Percentiles rank a stretch among this genome's conserved stretches.
These are phyloP conservation scores for Botrytis sinoallii DNA, from an alignment of 2,329 filamentous ascomycete species.

Conservation along the genomic window DNA sequence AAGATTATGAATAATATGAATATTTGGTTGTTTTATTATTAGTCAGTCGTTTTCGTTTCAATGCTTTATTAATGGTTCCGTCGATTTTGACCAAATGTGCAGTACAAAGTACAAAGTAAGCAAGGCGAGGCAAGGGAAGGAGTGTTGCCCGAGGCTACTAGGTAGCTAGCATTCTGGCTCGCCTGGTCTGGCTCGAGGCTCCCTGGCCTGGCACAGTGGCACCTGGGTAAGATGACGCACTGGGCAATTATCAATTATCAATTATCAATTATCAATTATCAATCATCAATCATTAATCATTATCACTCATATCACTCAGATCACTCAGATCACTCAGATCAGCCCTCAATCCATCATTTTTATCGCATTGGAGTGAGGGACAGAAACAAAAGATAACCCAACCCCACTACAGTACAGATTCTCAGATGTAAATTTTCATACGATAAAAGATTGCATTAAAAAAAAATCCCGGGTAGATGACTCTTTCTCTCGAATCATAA, in stretches of 20 bases:
- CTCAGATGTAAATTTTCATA: not conserved
- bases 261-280: not conserved
- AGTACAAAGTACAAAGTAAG: not conserved
- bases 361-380: slow-evolving; percentile 1
- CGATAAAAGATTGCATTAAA: not conserved
- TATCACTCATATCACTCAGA: not conserved
- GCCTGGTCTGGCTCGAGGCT: not conserved
- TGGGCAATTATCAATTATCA: not conserved
- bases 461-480: not conserved
- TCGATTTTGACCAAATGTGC: not conserved
- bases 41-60: not conserved
- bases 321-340: not conserved
- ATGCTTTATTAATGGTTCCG: not conserved
- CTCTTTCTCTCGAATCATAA: not conserved
- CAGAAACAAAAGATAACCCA: slow-evolving; percentile 1
- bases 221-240: slow-evolving; percentile 5
- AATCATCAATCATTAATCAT: not conserved
- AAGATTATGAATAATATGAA: not conserved
- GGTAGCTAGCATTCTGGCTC: not conserved
- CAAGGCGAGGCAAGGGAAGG: not conserved
- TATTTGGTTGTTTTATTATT: not conserved
- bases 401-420: slow-evolving; percentile 9
- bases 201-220: too few relatives aligned
- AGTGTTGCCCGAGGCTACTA: not conserved
- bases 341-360: not conserved